Conservation (phyloP, 1,139 yeast species). For the Yamadazyma triangularis region DNA sequence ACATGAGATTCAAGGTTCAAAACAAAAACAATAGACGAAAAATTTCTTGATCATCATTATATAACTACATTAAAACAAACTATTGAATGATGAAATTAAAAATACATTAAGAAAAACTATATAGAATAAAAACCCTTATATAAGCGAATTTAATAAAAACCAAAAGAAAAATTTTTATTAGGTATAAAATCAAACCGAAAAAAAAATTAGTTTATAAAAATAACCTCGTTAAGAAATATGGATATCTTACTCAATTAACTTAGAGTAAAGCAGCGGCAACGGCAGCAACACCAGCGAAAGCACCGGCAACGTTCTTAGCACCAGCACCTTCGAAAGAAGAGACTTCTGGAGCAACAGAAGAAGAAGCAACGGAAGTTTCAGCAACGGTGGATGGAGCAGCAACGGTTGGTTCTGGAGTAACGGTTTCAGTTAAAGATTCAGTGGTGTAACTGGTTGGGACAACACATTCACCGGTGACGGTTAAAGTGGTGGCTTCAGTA, state of each 20-base stretch:
- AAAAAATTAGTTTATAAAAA: slow-evolving; percentile 1
- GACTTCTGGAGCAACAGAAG: slow-evolving; percentile 9
- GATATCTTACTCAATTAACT: slow-evolving; percentile 2
- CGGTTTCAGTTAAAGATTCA: slow-evolving; percentile 1
- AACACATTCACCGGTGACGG: no score
- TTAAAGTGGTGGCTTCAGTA: slow-evolving; percentile 13
- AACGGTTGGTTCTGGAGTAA: slow-evolving; percentile 2
- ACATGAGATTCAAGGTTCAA: no score
- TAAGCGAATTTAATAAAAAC: background rate
- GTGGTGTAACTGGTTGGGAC: slow-evolving; percentile 5
- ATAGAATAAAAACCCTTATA: background rate
- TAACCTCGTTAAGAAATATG: no score
- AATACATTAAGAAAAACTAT: background rate
- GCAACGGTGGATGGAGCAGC: slow-evolving; percentile 7
- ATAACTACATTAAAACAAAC: background rate
- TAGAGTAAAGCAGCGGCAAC: slow-evolving; percentile 15
- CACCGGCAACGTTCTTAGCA: slow-evolving; percentile 13
- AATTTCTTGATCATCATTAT: no score
- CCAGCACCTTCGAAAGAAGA: slow-evolving; percentile 15
- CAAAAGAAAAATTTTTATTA: background rate
- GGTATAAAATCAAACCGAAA: background rate
- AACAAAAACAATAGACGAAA: no score
- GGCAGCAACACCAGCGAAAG: slow-evolving; percentile 14
- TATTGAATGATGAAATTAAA: no score
- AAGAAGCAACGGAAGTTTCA: slow-evolving; percentile 3